Evolutionary conservation across 2,329 filamentous ascomycete genomes (phyloP).

Genomic region (Stagonosporopsis chrysanthemi): DNA sequence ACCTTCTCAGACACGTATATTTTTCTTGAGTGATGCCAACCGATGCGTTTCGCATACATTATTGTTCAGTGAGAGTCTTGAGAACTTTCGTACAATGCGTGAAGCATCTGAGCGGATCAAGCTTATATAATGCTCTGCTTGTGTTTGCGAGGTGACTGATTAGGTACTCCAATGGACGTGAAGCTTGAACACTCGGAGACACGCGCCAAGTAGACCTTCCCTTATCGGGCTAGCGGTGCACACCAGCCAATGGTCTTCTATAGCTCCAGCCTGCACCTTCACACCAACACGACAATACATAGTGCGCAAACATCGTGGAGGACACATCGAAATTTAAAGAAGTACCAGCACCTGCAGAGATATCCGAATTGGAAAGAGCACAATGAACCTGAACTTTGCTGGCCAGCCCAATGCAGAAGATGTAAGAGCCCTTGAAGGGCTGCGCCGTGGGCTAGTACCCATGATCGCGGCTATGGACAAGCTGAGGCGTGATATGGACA

Average conservation of each 20-base stretch:
- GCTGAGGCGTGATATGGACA: slow-evolving; percentile 32
- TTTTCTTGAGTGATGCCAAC: background rate
- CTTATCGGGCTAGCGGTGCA: background rate
- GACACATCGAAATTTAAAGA: background rate
- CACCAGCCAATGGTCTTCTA: slow-evolving; percentile 15
- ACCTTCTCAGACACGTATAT: background rate
- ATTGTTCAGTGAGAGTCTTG: background rate
- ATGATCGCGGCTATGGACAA: slow-evolving; percentile 37
- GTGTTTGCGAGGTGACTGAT: too few relatives aligned
- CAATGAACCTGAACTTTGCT: slow-evolving; percentile 38
- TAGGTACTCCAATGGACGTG: too few relatives aligned
- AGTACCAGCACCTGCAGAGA: background rate
- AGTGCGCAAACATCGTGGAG: background rate
- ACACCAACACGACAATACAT: slow-evolving; percentile 3
- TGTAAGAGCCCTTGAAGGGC: slow-evolving; percentile 28
- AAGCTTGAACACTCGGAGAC: too few relatives aligned
- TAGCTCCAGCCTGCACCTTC: background rate
- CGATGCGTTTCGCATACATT: background rate
- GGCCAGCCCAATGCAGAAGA: slow-evolving; percentile 36
- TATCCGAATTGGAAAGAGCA: background rate
- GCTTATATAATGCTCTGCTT: too few relatives aligned
- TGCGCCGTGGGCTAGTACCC: slow-evolving; percentile 36
- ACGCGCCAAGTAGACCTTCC: slow-evolving; percentile 6
- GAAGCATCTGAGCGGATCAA: too few relatives aligned
- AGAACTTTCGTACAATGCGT: background rate